phyloP scores from a whole-genome alignment of 345 rosid species.

The Eucalyptus sp. region DNA sequence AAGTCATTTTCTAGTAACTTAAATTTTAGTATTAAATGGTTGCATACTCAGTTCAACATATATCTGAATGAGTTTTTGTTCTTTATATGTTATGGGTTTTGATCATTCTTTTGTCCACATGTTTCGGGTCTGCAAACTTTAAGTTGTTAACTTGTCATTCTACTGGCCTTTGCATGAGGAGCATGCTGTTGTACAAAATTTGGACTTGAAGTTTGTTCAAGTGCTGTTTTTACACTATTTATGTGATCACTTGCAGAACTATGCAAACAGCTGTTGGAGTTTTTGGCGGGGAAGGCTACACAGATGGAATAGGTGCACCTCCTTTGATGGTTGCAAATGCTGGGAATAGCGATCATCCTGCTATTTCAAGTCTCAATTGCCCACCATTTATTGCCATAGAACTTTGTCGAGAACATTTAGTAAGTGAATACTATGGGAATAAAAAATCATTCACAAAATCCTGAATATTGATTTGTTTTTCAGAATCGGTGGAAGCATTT shows the following conservation, averaged over 20 bases:
- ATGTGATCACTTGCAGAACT: conserved; percentile 21
- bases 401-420: conserved; percentile 69
- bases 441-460: neutral
- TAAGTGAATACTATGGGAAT: conserved; percentile 3
- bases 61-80: neutral
- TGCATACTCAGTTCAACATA: neutral
- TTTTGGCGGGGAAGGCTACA: conserved; percentile 29
- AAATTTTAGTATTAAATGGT: neutral
- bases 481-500: neutral
- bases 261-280: conserved; percentile 73
- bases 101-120: neutral
- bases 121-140: neutral
- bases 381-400: conserved; percentile 64
- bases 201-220: neutral
- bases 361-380: conserved; percentile 7
- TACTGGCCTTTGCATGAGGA: neutral
- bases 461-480: neutral
- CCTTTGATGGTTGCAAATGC: conserved; percentile 1
- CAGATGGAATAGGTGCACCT: neutral
- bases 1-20: neutral
- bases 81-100: neutral
- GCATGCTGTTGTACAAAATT: neutral
- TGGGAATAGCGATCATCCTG: neutral
- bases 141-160: neutral
- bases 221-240: neutral